Conservation (phyloP, 176 grass and related monocot genomes). For the Oryza glaberrima region DNA sequence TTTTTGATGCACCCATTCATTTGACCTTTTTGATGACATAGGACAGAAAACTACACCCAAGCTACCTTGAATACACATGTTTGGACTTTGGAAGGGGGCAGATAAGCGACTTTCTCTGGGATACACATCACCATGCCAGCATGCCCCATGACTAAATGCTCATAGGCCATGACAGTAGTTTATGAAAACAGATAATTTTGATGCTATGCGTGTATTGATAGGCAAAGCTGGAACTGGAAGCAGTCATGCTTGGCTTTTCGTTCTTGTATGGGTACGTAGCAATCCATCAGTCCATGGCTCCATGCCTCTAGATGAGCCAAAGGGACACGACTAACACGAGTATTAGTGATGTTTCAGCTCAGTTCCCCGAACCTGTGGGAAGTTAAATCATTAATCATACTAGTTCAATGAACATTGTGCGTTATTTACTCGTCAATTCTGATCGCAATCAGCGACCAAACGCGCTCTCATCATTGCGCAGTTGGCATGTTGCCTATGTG, state of each 20-base stretch:
- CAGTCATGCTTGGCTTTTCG: not conserved
- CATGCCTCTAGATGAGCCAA: constrained; percentile 21
- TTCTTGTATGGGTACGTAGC: not conserved
- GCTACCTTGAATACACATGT: not conserved
- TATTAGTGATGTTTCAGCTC: not conserved
- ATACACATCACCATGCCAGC: not conserved
- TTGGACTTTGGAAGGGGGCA: not conserved
- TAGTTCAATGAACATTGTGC: not conserved
- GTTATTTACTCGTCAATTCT: not conserved
- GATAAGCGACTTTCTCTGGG: constrained; percentile 10
- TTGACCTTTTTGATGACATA: not conserved
- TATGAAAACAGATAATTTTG: not conserved
- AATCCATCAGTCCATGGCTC: not conserved
- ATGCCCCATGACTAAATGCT: not conserved
- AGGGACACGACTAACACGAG: constrained; percentile 16
- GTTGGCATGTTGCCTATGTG: not conserved
- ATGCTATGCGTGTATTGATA: not conserved
- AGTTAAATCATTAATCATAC: not conserved
- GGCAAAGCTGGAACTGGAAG: not conserved
- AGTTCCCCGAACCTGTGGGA: not conserved
- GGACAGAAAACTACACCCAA: not conserved
- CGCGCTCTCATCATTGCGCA: not conserved
- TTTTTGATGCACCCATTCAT: not conserved
- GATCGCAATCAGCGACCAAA: not conserved
- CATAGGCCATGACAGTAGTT: not conserved